A percentile compares a stretch with the other conserved stretches of the same genome.
Evolutionary conservation across 495 filamentous ascomycete species (phyloP).

Genomic region (Trichoderma reesei): DNA sequence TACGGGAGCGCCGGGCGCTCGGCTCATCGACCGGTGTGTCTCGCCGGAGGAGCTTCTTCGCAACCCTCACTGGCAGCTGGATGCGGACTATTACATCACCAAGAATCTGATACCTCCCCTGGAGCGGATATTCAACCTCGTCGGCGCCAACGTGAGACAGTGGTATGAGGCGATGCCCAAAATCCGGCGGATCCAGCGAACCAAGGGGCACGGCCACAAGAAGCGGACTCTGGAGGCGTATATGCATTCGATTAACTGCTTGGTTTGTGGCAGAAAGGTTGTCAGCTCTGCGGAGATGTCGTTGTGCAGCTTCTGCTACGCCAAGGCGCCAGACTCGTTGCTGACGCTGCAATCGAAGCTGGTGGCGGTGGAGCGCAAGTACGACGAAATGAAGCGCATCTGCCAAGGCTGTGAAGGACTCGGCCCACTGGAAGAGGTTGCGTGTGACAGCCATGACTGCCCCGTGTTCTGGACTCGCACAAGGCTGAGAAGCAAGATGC

Average conservation of each 20-base stretch:
- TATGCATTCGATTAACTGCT: constrained; percentile 66
- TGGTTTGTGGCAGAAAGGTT: constrained; percentile 64
- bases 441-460: constrained; percentile 84
- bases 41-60: constrained; percentile 73
- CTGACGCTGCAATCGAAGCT: constrained; percentile 51
- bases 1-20: constrained; percentile 73
- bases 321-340: constrained; percentile 46
- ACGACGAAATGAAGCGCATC: constrained; percentile 56
- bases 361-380: constrained; percentile 51
- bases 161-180: constrained; percentile 99
- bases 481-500: constrained; percentile 54
- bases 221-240: constrained; percentile 79
- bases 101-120: constrained; percentile 94
- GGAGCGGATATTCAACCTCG: constrained; percentile 93
- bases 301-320: constrained; percentile 50
- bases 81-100: constrained; percentile 91
- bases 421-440: constrained; percentile 62
- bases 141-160: constrained; percentile 79
- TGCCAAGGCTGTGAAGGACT: constrained; percentile 76
- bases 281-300: constrained; percentile 21
- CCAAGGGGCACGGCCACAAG: constrained; percentile 14
- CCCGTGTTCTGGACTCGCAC: constrained; percentile 84
- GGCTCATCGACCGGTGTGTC: constrained; percentile 83
- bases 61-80: constrained; percentile 69
- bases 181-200: constrained; percentile 52